Conservation (phyloP, 345 rosid species). For the Cardamine resedifolia region DNA sequence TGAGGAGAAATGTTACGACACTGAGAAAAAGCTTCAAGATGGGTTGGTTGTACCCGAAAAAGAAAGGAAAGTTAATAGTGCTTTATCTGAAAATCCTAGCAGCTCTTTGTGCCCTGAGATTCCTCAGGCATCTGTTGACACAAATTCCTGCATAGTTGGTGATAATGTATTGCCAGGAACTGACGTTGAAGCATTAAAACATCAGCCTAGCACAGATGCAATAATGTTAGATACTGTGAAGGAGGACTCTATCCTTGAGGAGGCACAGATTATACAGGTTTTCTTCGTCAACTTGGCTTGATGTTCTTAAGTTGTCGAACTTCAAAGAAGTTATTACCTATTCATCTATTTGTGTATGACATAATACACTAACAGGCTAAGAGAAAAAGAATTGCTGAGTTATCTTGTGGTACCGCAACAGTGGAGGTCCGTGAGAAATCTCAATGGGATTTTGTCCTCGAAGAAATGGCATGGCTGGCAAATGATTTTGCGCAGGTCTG, state of each 20-base stretch:
- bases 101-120: slow-evolving; percentile 34
- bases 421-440: slow-evolving; percentile 55
- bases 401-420: slow-evolving; percentile 56
- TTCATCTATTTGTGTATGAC: slow-evolving; percentile 28
- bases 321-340: slow-evolving; percentile 25
- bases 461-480: slow-evolving; percentile 99
- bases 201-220: slow-evolving; percentile 47
- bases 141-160: slow-evolving; percentile 30
- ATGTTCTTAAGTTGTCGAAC: slow-evolving; percentile 16
- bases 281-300: slow-evolving; percentile 32
- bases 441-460: slow-evolving; percentile 98
- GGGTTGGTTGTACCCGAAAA: slow-evolving; percentile 40
- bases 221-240: slow-evolving; percentile 54
- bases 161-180: slow-evolving; percentile 27
- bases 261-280: slow-evolving; percentile 90
- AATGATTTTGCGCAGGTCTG: slow-evolving; percentile 98
- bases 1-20: slow-evolving; percentile 44
- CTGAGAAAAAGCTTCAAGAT: slow-evolving; percentile 43
- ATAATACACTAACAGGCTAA: slow-evolving; percentile 63
- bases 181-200: slow-evolving; percentile 43
- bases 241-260: slow-evolving; percentile 87
- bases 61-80: slow-evolving; percentile 39
- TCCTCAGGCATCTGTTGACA: slow-evolving; percentile 39
- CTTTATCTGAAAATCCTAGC: slow-evolving; percentile 36
- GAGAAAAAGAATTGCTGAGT: slow-evolving; percentile 80